phyloP scores from a whole-genome alignment of 495 filamentous ascomycete species.

The Coniosporium apollinis region DNA sequence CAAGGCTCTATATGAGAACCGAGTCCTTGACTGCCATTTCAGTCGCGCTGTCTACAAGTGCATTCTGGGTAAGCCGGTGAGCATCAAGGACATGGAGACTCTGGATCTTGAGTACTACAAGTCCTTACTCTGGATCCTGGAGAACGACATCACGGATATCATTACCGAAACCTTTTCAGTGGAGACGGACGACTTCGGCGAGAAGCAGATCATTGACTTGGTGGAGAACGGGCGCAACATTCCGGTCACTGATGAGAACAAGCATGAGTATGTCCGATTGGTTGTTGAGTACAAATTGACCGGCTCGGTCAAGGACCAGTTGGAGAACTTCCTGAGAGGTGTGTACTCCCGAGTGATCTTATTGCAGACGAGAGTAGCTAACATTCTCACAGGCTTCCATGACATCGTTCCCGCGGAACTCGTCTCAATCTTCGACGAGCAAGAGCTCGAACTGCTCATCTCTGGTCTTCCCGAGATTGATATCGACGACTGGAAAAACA shows the following conservation, averaged over 20 bases:
- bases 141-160: slow-evolving; percentile 97
- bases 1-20: slow-evolving; percentile 93
- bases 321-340: slow-evolving; percentile 91
- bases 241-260: slow-evolving; percentile 92
- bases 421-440: slow-evolving; percentile 95
- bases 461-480: slow-evolving; percentile 95
- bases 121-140: slow-evolving; percentile 95
- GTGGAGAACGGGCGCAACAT: slow-evolving; percentile 77
- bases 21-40: slow-evolving; percentile 96
- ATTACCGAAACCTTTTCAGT: slow-evolving; percentile 95
- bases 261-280: slow-evolving; percentile 87
- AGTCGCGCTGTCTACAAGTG: slow-evolving; percentile 95
- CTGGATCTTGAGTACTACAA: slow-evolving; percentile 98
- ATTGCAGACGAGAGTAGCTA: slow-evolving; percentile 13
- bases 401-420: slow-evolving; percentile 92
- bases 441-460: slow-evolving; percentile 91
- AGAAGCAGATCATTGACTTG: slow-evolving; percentile 72
- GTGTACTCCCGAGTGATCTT: slow-evolving; percentile 23
- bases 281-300: slow-evolving; percentile 90
- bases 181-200: slow-evolving; percentile 84
- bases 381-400: slow-evolving; percentile 55
- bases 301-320: slow-evolving; percentile 79
- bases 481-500: slow-evolving; percentile 97
- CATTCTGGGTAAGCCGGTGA: slow-evolving; percentile 85
- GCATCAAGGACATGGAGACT: slow-evolving; percentile 98